Evolutionary conservation across 2,329 filamentous ascomycete genomes (phyloP).

Genomic region (Xenosphaeropsis pyriputrescens): DNA sequence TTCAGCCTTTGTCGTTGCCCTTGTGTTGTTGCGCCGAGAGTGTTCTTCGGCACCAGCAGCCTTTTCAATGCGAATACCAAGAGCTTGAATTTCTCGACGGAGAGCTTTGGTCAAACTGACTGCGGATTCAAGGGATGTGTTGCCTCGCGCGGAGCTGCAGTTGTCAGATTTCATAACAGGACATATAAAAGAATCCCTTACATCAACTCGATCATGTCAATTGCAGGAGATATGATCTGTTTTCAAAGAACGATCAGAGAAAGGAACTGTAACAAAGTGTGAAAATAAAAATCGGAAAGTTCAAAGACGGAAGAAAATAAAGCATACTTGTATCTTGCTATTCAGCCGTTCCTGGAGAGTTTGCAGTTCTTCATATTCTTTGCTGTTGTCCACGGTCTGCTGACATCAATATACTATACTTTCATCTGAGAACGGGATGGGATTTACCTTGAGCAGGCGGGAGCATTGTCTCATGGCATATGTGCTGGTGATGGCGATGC

Average conservation of each 20-base stretch:
- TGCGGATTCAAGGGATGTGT: slow-evolving; percentile 72
- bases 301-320: slow-evolving; percentile 1
- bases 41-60: slow-evolving; percentile 51
- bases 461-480: slow-evolving; percentile 78
- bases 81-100: slow-evolving; percentile 65
- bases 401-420: neutral
- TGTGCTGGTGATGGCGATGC: slow-evolving; percentile 69
- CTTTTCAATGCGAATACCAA: slow-evolving; percentile 61
- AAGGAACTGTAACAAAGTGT: neutral
- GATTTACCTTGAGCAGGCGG: slow-evolving; percentile 52
- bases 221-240: slow-evolving; percentile 75
- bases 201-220: slow-evolving; percentile 88
- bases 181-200: slow-evolving; percentile 21
- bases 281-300: neutral
- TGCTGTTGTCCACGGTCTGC: slow-evolving; percentile 54
- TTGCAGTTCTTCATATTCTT: slow-evolving; percentile 53
- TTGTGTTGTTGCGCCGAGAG: slow-evolving; percentile 24
- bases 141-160: slow-evolving; percentile 50
- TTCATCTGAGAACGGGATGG: neutral
- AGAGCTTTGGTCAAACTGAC: slow-evolving; percentile 71
- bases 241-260: slow-evolving; percentile 1
- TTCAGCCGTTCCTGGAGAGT: slow-evolving; percentile 61
- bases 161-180: slow-evolving; percentile 18
- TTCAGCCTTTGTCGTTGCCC: slow-evolving; percentile 32
- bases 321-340: slow-evolving; percentile 65